These are phyloP conservation scores for Staphylotrichum tortipilum DNA, from an alignment of 495 filamentous ascomycete species.

Conservation along the genomic window DNA sequence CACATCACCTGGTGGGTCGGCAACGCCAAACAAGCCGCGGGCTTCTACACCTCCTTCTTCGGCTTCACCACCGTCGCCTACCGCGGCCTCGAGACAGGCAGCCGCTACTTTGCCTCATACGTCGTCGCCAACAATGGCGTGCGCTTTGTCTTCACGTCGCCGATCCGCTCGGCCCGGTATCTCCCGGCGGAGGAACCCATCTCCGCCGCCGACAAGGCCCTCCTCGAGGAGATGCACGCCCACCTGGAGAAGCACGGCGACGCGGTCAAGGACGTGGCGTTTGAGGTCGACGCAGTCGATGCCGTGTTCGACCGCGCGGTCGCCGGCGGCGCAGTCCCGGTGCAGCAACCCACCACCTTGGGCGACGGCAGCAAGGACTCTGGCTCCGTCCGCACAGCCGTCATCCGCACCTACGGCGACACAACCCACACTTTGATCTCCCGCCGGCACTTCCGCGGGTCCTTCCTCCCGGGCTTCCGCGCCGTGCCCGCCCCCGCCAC, in stretches of 20 bases:
- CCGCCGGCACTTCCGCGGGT: slow-evolving; percentile 53
- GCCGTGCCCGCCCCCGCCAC: slow-evolving; percentile 28
- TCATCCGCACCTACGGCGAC: slow-evolving; percentile 80
- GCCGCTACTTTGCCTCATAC: slow-evolving; percentile 63
- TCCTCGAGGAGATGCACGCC: slow-evolving; percentile 59
- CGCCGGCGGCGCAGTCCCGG: slow-evolving; percentile 54
- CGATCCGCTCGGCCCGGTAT: slow-evolving; percentile 54
- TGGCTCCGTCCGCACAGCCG: slow-evolving; percentile 56
- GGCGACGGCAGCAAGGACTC: slow-evolving; percentile 46
- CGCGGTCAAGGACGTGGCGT: slow-evolving; percentile 84
- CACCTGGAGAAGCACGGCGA: slow-evolving; percentile 81
- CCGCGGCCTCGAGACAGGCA: slow-evolving; percentile 77
- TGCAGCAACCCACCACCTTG: slow-evolving; percentile 47
- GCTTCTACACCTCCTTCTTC: slow-evolving; percentile 76
- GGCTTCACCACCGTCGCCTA: slow-evolving; percentile 77
- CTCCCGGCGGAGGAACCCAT: slow-evolving; percentile 44
- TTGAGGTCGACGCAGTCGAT: slow-evolving; percentile 77
- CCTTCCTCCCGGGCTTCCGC: slow-evolving; percentile 75
- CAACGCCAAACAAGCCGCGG: slow-evolving; percentile 87
- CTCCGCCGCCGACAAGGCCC: slow-evolving; percentile 42
- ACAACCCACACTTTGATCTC: slow-evolving; percentile 85
- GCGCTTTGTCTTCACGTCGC: slow-evolving; percentile 77
- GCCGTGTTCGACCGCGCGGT: slow-evolving; percentile 65
- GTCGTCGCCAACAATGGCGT: slow-evolving; percentile 71
- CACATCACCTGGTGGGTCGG: slow-evolving; percentile 90